Conservation (phyloP, 257 asterid species). For the Nicotiana sylvestris region DNA sequence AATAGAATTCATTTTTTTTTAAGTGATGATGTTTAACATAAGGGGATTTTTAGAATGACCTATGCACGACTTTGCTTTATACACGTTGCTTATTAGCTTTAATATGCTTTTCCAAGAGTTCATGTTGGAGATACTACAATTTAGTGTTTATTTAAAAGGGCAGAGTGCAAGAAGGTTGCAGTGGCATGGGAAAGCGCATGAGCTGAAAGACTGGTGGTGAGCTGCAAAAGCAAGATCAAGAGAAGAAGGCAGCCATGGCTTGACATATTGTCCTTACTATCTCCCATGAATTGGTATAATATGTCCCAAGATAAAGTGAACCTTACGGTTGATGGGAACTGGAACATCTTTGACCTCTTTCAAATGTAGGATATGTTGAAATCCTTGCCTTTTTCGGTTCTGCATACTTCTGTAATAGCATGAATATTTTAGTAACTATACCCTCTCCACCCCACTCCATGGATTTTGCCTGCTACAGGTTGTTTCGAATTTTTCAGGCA, state of each 20-base stretch:
- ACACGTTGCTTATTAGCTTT: not conserved
- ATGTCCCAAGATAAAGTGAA: not conserved
- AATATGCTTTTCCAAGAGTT: not conserved
- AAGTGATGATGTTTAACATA: too few species aligned
- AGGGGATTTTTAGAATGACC: not conserved
- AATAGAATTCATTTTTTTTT: not conserved
- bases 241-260: constrained; percentile 51
- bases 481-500: too few species aligned
- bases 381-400: not conserved
- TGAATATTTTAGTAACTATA: not conserved
- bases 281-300: not conserved
- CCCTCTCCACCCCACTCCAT: too few species aligned
- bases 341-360: not conserved
- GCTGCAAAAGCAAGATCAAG: constrained; percentile 64
- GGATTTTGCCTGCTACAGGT: too few species aligned
- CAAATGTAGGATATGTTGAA: not conserved
- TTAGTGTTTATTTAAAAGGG: constrained; percentile 35
- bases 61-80: not conserved
- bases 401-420: not conserved
- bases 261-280: constrained; percentile 12
- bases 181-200: constrained; percentile 92
- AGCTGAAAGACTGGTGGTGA: constrained; percentile 62
- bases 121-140: not conserved
- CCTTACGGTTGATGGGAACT: not conserved
- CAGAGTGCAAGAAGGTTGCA: constrained; percentile 88